Evolutionary conservation across 768 basidiomycete genomes (phyloP).

Genomic region (Lanmaoa pseudosensibilis): DNA sequence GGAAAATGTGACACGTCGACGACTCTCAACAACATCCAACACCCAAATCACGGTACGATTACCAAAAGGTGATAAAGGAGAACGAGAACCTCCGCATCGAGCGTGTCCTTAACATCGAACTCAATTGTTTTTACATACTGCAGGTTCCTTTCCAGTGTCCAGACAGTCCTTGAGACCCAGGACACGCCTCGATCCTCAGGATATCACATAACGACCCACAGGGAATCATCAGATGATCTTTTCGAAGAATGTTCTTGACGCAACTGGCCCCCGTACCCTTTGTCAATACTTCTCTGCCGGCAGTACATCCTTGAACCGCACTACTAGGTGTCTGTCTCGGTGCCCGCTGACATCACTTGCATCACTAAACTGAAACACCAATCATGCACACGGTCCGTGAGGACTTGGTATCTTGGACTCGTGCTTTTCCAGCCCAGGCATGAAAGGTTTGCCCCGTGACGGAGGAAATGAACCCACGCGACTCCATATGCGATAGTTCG

Average conservation of each 20-base stretch:
- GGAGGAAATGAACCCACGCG: neutral
- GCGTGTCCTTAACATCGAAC: neutral
- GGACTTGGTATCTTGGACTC: neutral
- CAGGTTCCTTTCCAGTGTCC: neutral
- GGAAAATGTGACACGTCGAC: conserved; percentile 4
- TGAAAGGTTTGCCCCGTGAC: neutral
- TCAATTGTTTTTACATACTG: neutral
- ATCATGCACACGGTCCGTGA: neutral
- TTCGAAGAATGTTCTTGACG: neutral
- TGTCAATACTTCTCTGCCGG: too few relatives aligned
- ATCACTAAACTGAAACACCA: neutral
- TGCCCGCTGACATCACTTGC: neutral
- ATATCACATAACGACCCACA: neutral
- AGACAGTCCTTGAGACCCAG: too few relatives aligned
- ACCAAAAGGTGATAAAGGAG: neutral
- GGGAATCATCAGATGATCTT: neutral
- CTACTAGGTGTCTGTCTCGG: too few relatives aligned
- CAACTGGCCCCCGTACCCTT: neutral
- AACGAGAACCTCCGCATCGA: neutral
- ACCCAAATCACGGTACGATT: neutral
- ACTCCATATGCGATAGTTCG: neutral
- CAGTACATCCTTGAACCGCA: neutral
- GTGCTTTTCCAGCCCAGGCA: neutral
- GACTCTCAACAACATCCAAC: neutral
- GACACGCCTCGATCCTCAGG: neutral